Conservation (phyloP, 2,329 filamentous ascomycete genomes). For the Torrubiellomyces zombiae region DNA sequence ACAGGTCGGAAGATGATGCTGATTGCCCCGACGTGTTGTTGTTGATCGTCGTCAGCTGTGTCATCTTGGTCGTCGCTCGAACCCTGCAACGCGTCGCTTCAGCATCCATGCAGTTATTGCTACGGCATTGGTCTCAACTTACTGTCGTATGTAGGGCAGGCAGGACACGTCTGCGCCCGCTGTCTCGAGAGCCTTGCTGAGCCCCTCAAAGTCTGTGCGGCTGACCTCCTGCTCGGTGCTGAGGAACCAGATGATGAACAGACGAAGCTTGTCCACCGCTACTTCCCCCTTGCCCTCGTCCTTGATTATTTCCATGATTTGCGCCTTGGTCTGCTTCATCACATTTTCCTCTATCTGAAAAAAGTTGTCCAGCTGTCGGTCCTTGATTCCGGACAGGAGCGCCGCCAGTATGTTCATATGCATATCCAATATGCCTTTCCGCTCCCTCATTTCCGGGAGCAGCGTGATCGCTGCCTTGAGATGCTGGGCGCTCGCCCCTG, state of each 20-base stretch:
- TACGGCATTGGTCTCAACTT: conserved; percentile 16
- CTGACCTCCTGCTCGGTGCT: conserved; percentile 83
- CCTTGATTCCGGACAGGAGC: conserved; percentile 63
- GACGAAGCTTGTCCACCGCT: conserved; percentile 71
- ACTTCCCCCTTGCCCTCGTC: conserved; percentile 69
- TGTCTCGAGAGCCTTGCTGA: conserved; percentile 65
- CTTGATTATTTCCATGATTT: conserved; percentile 75
- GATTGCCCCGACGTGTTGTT: conserved; percentile 47
- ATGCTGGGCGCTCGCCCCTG: conserved; percentile 77
- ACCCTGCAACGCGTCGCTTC: conserved; percentile 41
- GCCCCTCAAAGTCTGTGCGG: conserved; percentile 66
- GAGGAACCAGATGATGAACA: conserved; percentile 95
- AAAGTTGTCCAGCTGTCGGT: conserved; percentile 86
- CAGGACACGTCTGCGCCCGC: conserved; percentile 62
- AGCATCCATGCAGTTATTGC: too few relatives aligned
- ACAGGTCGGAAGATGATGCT: conserved; percentile 54
- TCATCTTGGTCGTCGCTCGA: conserved; percentile 92
- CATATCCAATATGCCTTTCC: conserved; percentile 89
- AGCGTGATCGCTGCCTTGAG: conserved; percentile 90
- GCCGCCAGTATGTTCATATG: conserved; percentile 97
- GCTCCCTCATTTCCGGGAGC: conserved; percentile 77
- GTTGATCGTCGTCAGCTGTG: conserved; percentile 85
- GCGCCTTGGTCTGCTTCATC: conserved; percentile 75
- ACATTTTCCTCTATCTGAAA: conserved; percentile 91
- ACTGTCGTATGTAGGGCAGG: conserved; percentile 76